Evolutionary conservation across 768 basidiomycete genomes (phyloP).

Genomic region (Strobilomyces dryophilus): DNA sequence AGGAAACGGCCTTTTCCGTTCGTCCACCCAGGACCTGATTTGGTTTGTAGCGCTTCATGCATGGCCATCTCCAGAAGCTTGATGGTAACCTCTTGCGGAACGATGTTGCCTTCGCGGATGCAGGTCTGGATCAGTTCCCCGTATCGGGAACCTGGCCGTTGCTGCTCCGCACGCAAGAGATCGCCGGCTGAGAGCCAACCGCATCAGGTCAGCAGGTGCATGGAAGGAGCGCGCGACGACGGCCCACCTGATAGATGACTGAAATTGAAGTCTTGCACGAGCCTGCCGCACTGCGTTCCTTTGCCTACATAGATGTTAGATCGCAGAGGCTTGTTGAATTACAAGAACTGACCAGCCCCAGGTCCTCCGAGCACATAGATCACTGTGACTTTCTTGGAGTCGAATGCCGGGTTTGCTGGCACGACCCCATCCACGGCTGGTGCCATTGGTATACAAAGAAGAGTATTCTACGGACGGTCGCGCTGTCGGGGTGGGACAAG

Average conservation of each 20-base stretch:
- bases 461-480: slow-evolving; percentile 19
- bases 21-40: slow-evolving; percentile 54
- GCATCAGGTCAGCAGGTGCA: slow-evolving; percentile 7
- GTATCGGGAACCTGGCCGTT: slow-evolving; percentile 76
- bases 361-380: slow-evolving; percentile 97
- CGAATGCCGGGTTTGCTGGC: slow-evolving; percentile 42
- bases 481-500: slow-evolving; percentile 57
- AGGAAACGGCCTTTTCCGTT: slow-evolving; percentile 81
- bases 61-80: slow-evolving; percentile 95
- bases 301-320: slow-evolving; percentile 57
- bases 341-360: slow-evolving; percentile 67
- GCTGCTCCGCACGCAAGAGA: slow-evolving; percentile 91
- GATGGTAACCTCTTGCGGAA: slow-evolving; percentile 95
- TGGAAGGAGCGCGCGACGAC: not conserved
- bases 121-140: slow-evolving; percentile 82
- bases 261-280: slow-evolving; percentile 84
- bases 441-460: slow-evolving; percentile 13
- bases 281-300: slow-evolving; percentile 86
- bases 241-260: slow-evolving; percentile 85
- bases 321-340: slow-evolving; percentile 2
- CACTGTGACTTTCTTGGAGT: slow-evolving; percentile 72
- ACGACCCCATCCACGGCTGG: slow-evolving; percentile 5
- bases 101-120: slow-evolving; percentile 90
- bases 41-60: slow-evolving; percentile 50
- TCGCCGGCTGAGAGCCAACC: slow-evolving; percentile 72